Evolutionary conservation across 2,329 filamentous ascomycete genomes (phyloP).

Genomic region (Cladophialophora carrionii): DNA sequence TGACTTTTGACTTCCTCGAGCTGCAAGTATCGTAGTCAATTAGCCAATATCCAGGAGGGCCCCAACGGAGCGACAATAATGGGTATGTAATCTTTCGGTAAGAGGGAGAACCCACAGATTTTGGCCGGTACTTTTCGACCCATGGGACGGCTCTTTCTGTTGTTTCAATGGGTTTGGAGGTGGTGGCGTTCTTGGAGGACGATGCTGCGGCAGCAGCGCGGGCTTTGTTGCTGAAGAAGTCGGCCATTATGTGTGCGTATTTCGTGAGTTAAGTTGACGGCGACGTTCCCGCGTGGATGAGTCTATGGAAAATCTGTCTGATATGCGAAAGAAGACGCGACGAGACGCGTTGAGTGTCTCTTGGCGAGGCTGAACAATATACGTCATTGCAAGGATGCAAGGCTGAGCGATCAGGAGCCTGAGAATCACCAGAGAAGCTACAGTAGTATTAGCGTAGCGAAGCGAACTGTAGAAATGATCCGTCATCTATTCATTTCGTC

Average conservation of each 20-base stretch:
- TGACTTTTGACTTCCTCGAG: slow-evolving; percentile 94
- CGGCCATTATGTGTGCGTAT: slow-evolving; percentile 65
- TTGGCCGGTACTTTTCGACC: slow-evolving; percentile 71
- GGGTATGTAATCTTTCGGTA: neutral
- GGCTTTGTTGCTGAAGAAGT: slow-evolving; percentile 95
- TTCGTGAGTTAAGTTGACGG: neutral
- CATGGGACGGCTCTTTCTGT: slow-evolving; percentile 70
- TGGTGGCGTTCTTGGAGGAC: slow-evolving; percentile 54
- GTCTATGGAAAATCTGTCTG: neutral
- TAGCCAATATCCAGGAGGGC: neutral
- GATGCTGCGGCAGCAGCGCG: slow-evolving; percentile 70
- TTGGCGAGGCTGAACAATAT: slow-evolving; percentile 20
- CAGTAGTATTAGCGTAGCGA: neutral
- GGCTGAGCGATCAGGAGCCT: neutral
- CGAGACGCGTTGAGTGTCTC: slow-evolving; percentile 25
- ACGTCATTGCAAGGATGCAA: slow-evolving; percentile 15
- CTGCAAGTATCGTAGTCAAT: neutral
- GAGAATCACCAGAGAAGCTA: neutral
- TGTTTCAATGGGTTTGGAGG: slow-evolving; percentile 64
- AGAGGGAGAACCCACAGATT: slow-evolving; percentile 54
- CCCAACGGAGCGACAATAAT: neutral
- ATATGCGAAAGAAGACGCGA: slow-evolving; percentile 1
- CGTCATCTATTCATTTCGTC: neutral
- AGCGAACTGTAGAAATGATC: neutral
- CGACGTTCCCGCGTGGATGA: neutral